Conservation (phyloP, 345 rosid genomes). For the Heritiera littoralis region DNA sequence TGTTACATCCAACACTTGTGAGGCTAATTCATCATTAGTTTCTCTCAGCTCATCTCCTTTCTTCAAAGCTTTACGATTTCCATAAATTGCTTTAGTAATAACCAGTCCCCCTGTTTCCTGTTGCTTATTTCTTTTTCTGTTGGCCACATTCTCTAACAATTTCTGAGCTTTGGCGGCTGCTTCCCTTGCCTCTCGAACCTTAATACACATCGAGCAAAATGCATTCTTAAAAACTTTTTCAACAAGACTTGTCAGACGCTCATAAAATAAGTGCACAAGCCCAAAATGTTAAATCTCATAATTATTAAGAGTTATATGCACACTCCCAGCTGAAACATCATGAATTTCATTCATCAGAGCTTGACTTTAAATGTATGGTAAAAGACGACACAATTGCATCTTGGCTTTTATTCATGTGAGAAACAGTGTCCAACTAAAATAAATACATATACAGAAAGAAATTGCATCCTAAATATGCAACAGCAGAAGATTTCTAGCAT, state of each 20-base stretch:
- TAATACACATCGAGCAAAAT: conserved; percentile 15
- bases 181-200: conserved; percentile 77
- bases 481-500: background rate
- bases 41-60: conserved; percentile 43
- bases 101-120: conserved; percentile 69
- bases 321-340: background rate
- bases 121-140: conserved; percentile 76
- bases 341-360: background rate
- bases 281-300: background rate
- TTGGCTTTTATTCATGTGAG: background rate
- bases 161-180: conserved; percentile 81
- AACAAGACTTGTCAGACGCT: background rate
- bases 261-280: background rate
- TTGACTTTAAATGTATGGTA: background rate
- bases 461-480: background rate
- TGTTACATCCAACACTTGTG: conserved; percentile 75
- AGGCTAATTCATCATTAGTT: conserved; percentile 40
- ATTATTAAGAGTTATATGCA: background rate
- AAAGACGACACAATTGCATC: background rate
- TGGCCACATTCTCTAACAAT: conserved; percentile 73
- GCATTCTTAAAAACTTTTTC: background rate
- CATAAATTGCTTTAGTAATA: conserved; percentile 75
- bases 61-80: conserved; percentile 59
- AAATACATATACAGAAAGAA: conserved; percentile 3
- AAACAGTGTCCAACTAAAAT: background rate